Percentiles rank a stretch among this genome's conserved stretches.
phyloP scores from a whole-genome alignment of 148 eudicot species.

The Vaccinium darrowii region DNA sequence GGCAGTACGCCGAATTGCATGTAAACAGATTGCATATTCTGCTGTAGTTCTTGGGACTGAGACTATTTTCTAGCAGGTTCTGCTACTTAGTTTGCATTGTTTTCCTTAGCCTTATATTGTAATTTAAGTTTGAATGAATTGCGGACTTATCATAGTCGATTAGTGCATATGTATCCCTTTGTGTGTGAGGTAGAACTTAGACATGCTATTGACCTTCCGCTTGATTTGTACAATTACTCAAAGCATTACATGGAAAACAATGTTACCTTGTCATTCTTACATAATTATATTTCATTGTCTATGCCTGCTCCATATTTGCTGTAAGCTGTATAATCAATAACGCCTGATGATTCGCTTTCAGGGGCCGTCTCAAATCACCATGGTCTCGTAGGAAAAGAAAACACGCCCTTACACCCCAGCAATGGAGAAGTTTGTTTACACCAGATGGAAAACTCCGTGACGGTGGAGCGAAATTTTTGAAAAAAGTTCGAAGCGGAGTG shows the following conservation, averaged over 20 bases:
- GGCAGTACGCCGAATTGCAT: not conserved
- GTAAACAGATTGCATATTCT: not conserved
- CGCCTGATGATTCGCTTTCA: constrained; percentile 29
- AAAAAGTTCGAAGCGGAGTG: constrained; percentile 93
- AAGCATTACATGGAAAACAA: not conserved
- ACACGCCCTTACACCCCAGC: constrained; percentile 60
- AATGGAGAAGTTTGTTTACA: constrained; percentile 73
- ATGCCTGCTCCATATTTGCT: not conserved
- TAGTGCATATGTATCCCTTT: not conserved
- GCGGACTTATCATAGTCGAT: not conserved
- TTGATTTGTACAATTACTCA: not conserved
- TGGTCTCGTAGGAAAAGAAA: constrained; percentile 94
- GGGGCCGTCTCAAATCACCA: constrained; percentile 87
- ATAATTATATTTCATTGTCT: not conserved
- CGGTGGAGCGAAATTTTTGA: constrained; percentile 81
- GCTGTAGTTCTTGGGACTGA: not conserved
- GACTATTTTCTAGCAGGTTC: not conserved
- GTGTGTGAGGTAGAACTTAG: not conserved
- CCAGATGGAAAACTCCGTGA: constrained; percentile 77
- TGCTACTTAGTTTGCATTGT: not conserved
- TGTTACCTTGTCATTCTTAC: not conserved
- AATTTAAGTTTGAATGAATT: not conserved
- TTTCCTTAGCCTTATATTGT: not conserved
- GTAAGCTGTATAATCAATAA: not conserved
- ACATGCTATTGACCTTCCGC: not conserved